These are phyloP conservation scores for Mortierella sp. DNA, from an alignment of 371 early-diverging fungal genomes.

Conservation along the genomic window DNA sequence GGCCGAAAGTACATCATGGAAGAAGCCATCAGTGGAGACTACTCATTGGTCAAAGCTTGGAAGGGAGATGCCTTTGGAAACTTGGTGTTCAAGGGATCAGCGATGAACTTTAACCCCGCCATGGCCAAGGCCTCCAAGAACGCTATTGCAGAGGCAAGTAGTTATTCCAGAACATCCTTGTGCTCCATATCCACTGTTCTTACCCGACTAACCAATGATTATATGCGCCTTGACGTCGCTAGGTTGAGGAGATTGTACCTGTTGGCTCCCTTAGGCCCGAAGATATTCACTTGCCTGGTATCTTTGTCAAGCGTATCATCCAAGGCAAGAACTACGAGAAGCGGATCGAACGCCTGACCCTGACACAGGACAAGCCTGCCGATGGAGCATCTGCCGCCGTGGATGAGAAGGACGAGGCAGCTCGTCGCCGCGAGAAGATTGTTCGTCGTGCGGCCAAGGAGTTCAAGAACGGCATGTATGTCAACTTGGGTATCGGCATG, in stretches of 20 bases:
- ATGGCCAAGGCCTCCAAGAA: constrained; percentile 69
- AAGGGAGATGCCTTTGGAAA: constrained; percentile 79
- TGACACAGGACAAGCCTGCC: constrained; percentile 50
- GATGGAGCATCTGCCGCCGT: constrained; percentile 14
- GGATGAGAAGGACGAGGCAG: constrained; percentile 52
- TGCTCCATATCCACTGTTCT: neutral
- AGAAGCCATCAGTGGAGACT: constrained; percentile 75
- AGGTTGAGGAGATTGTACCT: constrained; percentile 77
- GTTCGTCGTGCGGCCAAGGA: constrained; percentile 77
- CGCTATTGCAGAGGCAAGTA: constrained; percentile 67
- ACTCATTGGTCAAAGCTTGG: constrained; percentile 78
- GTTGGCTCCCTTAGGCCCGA: constrained; percentile 72
- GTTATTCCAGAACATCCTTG: neutral
- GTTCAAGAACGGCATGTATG: constrained; percentile 76
- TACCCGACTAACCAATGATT: neutral
- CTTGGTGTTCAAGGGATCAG: constrained; percentile 70
- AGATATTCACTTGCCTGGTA: constrained; percentile 75
- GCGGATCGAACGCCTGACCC: constrained; percentile 68
- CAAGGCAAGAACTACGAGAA: constrained; percentile 73
- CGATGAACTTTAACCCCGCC: constrained; percentile 77
- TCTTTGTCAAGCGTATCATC: constrained; percentile 73
- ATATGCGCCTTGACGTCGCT: neutral
- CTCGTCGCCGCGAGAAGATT: constrained; percentile 67
- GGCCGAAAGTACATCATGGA: constrained; percentile 75
- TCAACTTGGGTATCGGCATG: constrained; percentile 81